phyloP scores from a whole-genome alignment of 352 stramenopile species.

The Achlya hypogyna region DNA sequence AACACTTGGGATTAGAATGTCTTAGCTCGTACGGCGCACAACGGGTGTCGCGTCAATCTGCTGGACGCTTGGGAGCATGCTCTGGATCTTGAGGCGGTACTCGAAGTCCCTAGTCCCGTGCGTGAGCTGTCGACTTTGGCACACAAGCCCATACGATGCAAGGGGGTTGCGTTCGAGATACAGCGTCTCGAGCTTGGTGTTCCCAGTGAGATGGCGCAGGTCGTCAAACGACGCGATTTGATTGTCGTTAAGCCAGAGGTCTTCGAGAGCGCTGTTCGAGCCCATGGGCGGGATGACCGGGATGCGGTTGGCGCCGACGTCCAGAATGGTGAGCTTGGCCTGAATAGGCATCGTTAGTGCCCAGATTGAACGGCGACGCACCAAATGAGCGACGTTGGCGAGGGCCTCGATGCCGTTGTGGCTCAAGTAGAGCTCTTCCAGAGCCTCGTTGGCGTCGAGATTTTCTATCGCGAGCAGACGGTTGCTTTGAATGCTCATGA shows the following conservation, averaged over 20 bases:
- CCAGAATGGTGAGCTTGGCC: slow-evolving; percentile 49
- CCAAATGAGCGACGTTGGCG: slow-evolving; percentile 63
- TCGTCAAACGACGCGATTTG: slow-evolving; percentile 51
- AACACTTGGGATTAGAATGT: too few species aligned
- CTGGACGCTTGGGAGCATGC: slow-evolving; percentile 82
- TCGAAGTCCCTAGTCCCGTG: slow-evolving; percentile 72
- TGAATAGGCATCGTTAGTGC: slow-evolving; percentile 21
- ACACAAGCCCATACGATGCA: slow-evolving; percentile 33
- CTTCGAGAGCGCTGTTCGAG: slow-evolving; percentile 35
- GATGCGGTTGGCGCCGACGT: slow-evolving; percentile 81
- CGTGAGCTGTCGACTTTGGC: not conserved
- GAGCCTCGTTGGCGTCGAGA: slow-evolving; percentile 65
- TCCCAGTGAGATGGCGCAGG: slow-evolving; percentile 53
- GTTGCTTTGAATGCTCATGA: slow-evolving; percentile 90
- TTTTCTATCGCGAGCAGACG: slow-evolving; percentile 89
- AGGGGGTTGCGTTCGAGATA: slow-evolving; percentile 96
- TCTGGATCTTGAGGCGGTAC: slow-evolving; percentile 90
- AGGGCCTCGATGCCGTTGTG: slow-evolving; percentile 93
- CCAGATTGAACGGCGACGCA: slow-evolving; percentile 23
- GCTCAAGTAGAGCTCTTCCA: slow-evolving; percentile 97
- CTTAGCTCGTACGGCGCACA: not conserved
- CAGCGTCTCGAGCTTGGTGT: slow-evolving; percentile 76
- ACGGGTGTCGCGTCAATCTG: slow-evolving; percentile 91
- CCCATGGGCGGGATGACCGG: slow-evolving; percentile 39
- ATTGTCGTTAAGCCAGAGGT: slow-evolving; percentile 80